Evolutionary conservation across 805 yeast species (phyloP).

Genomic region (Starmerella bombicola): DNA sequence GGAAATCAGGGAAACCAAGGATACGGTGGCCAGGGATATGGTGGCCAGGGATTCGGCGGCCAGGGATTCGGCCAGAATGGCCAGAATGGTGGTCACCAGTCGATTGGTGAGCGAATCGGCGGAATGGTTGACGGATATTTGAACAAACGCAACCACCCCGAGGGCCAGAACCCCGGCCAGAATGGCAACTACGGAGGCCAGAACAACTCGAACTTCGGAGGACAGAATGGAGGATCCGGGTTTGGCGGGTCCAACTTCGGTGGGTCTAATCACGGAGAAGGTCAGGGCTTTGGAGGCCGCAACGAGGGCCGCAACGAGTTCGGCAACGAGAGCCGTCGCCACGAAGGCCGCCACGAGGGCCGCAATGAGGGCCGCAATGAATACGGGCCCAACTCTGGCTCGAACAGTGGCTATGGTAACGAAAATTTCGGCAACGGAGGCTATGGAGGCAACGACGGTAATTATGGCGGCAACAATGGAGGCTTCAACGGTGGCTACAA

Average conservation of each 20-base stretch:
- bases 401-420: conserved; percentile 5
- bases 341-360: not conserved
- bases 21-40: conserved; percentile 5
- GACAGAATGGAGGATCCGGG: not conserved
- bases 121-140: conserved; percentile 12
- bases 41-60: conserved; percentile 4
- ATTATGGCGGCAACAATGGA: conserved; percentile 3
- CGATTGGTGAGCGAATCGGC: conserved; percentile 5
- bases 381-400: conserved; percentile 1
- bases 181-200: conserved; percentile 12
- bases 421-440: conserved; percentile 2
- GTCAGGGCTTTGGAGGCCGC: conserved; percentile 1
- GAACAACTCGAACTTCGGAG: conserved; percentile 1
- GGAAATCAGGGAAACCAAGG: conserved; percentile 4
- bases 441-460: conserved; percentile 2
- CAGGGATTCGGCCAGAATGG: conserved; percentile 3
- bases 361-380: not conserved
- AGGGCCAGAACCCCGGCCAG: conserved; percentile 4
- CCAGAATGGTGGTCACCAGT: conserved; percentile 1
- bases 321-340: not conserved
- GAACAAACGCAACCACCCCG: conserved; percentile 7
- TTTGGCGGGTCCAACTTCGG: conserved; percentile 1
- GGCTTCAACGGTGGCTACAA: not conserved
- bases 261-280: not conserved
- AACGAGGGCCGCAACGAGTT: conserved; percentile 1